phyloP scores from a whole-genome alignment of 2,329 filamentous ascomycete species.

The Ophiostoma perfectum region DNA sequence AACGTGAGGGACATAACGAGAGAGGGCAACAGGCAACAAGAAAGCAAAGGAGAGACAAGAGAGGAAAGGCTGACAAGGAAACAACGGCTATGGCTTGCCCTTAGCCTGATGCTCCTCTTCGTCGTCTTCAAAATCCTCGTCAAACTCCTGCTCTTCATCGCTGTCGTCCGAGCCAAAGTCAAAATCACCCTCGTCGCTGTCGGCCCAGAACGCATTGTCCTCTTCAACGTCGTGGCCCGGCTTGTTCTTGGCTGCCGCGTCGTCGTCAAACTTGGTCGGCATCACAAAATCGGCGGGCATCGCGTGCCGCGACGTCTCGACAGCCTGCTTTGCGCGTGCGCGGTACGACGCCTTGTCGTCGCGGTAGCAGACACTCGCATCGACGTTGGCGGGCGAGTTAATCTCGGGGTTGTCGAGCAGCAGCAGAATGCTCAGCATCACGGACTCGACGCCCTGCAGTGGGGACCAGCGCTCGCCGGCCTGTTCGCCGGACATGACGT shows the following conservation, averaged over 20 bases:
- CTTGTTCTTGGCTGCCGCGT: constrained; percentile 55
- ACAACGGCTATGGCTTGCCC: background rate
- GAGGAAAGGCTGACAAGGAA: no score
- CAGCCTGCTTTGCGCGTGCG: constrained; percentile 60
- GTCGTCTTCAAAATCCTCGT: constrained; percentile 32
- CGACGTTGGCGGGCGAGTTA: constrained; percentile 89
- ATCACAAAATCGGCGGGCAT: constrained; percentile 68
- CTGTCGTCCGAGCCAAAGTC: constrained; percentile 70
- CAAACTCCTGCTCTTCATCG: constrained; percentile 49
- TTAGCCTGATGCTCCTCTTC: background rate
- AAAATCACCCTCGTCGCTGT: constrained; percentile 68
- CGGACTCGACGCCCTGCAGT: constrained; percentile 87
- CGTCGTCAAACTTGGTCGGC: constrained; percentile 65
- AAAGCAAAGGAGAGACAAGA: background rate
- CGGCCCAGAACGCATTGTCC: constrained; percentile 78
- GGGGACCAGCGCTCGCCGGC: constrained; percentile 93
- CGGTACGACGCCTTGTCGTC: constrained; percentile 68
- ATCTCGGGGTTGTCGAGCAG: constrained; percentile 92
- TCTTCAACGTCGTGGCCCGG: constrained; percentile 42
- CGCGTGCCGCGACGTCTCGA: constrained; percentile 61
- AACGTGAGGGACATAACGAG: no score
- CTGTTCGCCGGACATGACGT: constrained; percentile 83
- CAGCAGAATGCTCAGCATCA: constrained; percentile 85
- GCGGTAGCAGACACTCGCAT: constrained; percentile 80
- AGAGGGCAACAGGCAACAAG: no score